phyloP scores from a whole-genome alignment of 2,329 filamentous ascomycete genomes.

The Aspergillus transmontanensis region DNA sequence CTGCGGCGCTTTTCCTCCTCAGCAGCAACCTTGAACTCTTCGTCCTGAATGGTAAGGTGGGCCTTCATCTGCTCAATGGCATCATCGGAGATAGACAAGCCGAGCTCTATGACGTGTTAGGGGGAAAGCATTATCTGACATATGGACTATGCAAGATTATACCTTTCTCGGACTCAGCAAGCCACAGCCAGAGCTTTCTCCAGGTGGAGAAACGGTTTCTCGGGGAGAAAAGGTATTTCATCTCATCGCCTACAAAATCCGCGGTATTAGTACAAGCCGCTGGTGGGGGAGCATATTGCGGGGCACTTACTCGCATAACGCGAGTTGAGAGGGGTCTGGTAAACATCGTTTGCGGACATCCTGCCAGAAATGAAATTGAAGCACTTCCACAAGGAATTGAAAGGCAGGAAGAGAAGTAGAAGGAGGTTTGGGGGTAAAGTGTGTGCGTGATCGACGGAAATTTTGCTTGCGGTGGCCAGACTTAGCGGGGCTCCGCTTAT shows the following conservation, averaged over 20 bases:
- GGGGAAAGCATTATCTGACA: conserved; percentile 20
- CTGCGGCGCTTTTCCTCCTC: conserved; percentile 75
- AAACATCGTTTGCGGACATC: conserved; percentile 53
- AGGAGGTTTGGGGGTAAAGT: conserved; percentile 18
- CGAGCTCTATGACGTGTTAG: conserved; percentile 60
- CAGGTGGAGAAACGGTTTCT: conserved; percentile 75
- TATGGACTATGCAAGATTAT: conserved; percentile 15
- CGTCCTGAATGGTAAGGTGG: conserved; percentile 74
- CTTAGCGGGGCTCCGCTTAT: conserved; percentile 39
- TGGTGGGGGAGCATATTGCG: conserved; percentile 9
- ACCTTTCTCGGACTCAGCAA: conserved; percentile 75
- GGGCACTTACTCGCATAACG: conserved; percentile 67
- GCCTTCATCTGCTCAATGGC: conserved; percentile 76
- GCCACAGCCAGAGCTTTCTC: conserved; percentile 82
- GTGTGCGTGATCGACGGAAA: conserved; percentile 28
- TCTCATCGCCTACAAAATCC: conserved; percentile 55
- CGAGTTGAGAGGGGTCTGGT: conserved; percentile 69
- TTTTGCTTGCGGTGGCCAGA: conserved; percentile 29
- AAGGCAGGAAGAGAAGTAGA: conserved; percentile 17
- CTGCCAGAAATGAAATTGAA: conserved; percentile 26
- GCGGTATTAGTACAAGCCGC: background rate
- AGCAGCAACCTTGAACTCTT: conserved; percentile 73
- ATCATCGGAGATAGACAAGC: conserved; percentile 71
- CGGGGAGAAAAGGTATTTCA: conserved; percentile 78
- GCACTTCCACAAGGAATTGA: conserved; percentile 24